Conservation (phyloP, 805 yeast genomes). For the Myxozyma vanderwaltii region DNA sequence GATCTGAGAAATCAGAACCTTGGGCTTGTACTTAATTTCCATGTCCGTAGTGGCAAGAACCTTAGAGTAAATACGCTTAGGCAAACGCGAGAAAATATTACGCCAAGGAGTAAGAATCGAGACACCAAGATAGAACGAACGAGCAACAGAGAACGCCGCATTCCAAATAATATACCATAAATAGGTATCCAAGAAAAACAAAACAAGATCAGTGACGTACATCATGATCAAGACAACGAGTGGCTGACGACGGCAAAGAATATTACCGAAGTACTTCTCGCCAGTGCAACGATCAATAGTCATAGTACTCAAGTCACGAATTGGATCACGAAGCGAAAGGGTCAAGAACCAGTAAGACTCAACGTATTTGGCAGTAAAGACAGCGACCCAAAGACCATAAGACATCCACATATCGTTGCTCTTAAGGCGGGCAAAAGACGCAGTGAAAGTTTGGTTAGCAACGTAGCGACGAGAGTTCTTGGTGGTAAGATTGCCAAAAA, state of each 20-base stretch:
- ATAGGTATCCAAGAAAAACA: slow-evolving; percentile 98
- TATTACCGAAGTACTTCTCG: slow-evolving; percentile 83
- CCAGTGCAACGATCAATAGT: slow-evolving; percentile 87
- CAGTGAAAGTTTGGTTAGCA: slow-evolving; percentile 94
- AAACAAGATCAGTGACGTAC: slow-evolving; percentile 86
- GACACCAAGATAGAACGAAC: slow-evolving; percentile 98
- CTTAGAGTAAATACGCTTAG: slow-evolving; percentile 98
- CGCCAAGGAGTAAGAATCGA: slow-evolving; percentile 99
- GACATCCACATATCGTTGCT: slow-evolving; percentile 98
- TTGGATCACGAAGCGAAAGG: slow-evolving; percentile 89
- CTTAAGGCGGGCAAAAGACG: slow-evolving; percentile 73
- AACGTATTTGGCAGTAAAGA: slow-evolving; percentile 81
- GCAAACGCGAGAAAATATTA: slow-evolving; percentile 95
- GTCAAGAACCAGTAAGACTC: slow-evolving; percentile 95
- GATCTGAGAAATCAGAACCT: slow-evolving; percentile 95
- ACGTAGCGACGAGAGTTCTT: slow-evolving; percentile 83
- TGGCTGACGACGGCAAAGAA: slow-evolving; percentile 81
- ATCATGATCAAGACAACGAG: slow-evolving; percentile 88
- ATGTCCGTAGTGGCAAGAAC: slow-evolving; percentile 96
- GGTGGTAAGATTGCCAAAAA: slow-evolving; percentile 89
- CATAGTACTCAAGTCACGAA: slow-evolving; percentile 81
- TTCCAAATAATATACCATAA: slow-evolving; percentile 97
- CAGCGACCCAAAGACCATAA: slow-evolving; percentile 83
- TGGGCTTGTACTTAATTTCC: slow-evolving; percentile 99
- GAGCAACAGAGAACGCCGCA: slow-evolving; percentile 93